phyloP scores from a whole-genome alignment of 352 stramenopile species.

The Phytophthora pini region DNA sequence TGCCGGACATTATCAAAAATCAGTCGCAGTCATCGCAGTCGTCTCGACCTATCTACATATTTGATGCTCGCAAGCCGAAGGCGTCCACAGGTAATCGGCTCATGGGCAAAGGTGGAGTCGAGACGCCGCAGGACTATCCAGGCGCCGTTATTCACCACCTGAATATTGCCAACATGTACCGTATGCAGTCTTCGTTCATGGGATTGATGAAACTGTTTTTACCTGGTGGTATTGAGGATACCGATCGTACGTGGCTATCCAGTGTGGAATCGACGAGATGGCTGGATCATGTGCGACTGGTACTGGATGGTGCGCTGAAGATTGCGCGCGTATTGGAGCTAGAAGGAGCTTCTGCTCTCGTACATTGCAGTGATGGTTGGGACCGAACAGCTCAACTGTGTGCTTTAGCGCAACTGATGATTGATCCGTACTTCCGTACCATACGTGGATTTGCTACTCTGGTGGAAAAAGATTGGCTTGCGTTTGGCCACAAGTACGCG shows the following conservation, averaged over 20 bases:
- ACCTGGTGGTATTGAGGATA: constrained; percentile 66
- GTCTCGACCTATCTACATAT: constrained; percentile 87
- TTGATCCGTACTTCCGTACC: constrained; percentile 89
- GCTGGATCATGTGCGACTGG: constrained; percentile 85
- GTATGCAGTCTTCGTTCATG: constrained; percentile 85
- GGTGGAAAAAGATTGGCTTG: constrained; percentile 89
- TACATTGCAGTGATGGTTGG: constrained; percentile 91
- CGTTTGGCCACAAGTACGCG: constrained; percentile 87
- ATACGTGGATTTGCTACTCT: constrained; percentile 83
- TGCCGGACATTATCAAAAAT: constrained; percentile 86
- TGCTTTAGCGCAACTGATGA: constrained; percentile 85
- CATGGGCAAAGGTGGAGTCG: constrained; percentile 92
- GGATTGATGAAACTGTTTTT: constrained; percentile 77
- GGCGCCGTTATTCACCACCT: constrained; percentile 85
- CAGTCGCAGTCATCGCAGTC: constrained; percentile 69
- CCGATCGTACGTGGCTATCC: constrained; percentile 72
- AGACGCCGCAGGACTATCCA: constrained; percentile 83
- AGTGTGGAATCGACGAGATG: constrained; percentile 81
- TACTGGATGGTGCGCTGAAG: constrained; percentile 84
- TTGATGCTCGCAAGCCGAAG: constrained; percentile 91
- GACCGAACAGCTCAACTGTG: constrained; percentile 85
- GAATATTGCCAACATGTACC: constrained; percentile 95
- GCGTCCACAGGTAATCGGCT: constrained; percentile 90
- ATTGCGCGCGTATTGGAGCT: constrained; percentile 89
- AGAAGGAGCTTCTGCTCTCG: constrained; percentile 80